Percentiles rank a stretch among this genome's conserved stretches.
Evolutionary conservation across 768 basidiomycete species (phyloP).

Genomic region (Crepidotus variabilis): DNA sequence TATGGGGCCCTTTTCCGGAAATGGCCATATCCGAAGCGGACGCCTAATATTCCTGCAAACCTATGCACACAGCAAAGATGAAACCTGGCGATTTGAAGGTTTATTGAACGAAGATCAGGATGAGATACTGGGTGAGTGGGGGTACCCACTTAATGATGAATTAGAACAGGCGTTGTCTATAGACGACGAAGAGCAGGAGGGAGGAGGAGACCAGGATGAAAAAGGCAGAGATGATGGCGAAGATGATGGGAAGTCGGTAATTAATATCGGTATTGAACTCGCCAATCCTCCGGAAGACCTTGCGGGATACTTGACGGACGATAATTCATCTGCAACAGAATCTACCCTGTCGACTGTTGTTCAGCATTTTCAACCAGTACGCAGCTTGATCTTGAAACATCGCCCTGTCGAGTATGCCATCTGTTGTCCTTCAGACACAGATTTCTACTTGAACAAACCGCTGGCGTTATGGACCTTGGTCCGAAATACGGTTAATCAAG

Average conservation of each 20-base stretch:
- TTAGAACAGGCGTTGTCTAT: neutral
- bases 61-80: neutral
- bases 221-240: too few relatives aligned
- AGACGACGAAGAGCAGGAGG: neutral
- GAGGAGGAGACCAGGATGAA: too few relatives aligned
- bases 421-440: neutral
- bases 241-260: too few relatives aligned
- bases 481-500: neutral
- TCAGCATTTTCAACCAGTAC: too few relatives aligned
- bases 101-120: neutral
- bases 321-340: too few relatives aligned
- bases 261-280: too few relatives aligned
- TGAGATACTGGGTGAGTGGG: neutral
- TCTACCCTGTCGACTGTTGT: too few relatives aligned
- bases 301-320: too few relatives aligned
- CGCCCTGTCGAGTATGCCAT: neutral
- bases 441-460: neutral
- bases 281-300: too few relatives aligned
- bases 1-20: neutral
- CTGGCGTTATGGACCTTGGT: neutral
- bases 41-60: neutral
- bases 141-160: neutral
- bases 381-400: neutral
- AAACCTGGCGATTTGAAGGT: neutral
- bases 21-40: neutral